These are phyloP conservation scores for Letharia lupina DNA, from an alignment of 495 filamentous ascomycete species.

Conservation along the genomic window DNA sequence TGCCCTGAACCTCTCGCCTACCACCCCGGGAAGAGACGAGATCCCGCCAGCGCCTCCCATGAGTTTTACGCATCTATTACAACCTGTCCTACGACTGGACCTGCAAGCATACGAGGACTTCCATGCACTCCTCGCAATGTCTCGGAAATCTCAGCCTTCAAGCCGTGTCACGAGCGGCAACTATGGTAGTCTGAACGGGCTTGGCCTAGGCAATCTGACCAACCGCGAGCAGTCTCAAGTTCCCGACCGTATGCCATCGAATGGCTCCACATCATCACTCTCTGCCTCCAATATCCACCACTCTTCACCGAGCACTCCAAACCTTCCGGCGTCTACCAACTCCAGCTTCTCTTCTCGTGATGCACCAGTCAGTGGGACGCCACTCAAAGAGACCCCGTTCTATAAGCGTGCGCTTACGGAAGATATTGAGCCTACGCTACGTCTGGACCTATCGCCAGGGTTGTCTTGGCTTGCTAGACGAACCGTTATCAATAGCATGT, in stretches of 20 bases:
- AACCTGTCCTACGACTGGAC: slow-evolving; percentile 75
- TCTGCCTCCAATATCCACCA: slow-evolving; percentile 35
- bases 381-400: slow-evolving; percentile 83
- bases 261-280: slow-evolving; percentile 39
- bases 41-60: slow-evolving; percentile 72
- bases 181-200: slow-evolving; percentile 40
- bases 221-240: slow-evolving; percentile 20
- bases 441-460: slow-evolving; percentile 80
- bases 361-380: slow-evolving; percentile 32
- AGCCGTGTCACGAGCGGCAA: slow-evolving; percentile 61
- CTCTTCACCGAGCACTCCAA: slow-evolving; percentile 31
- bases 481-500: slow-evolving; percentile 70
- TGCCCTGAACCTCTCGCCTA: slow-evolving; percentile 38
- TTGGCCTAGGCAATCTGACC: slow-evolving; percentile 48
- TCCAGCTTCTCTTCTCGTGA: slow-evolving; percentile 26
- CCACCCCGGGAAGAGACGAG: slow-evolving; percentile 44
- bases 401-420: slow-evolving; percentile 82
- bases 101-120: slow-evolving; percentile 78
- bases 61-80: slow-evolving; percentile 72
- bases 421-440: slow-evolving; percentile 88
- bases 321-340: slow-evolving; percentile 18
- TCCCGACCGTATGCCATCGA: slow-evolving; percentile 26
- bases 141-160: slow-evolving; percentile 49
- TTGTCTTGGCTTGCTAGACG: slow-evolving; percentile 88
- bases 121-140: slow-evolving; percentile 59